Percentiles rank a stretch among this genome's conserved stretches.
These are phyloP conservation scores for Fusarium newnesense DNA, from an alignment of 2,329 filamentous ascomycete species.

Conservation along the genomic window DNA sequence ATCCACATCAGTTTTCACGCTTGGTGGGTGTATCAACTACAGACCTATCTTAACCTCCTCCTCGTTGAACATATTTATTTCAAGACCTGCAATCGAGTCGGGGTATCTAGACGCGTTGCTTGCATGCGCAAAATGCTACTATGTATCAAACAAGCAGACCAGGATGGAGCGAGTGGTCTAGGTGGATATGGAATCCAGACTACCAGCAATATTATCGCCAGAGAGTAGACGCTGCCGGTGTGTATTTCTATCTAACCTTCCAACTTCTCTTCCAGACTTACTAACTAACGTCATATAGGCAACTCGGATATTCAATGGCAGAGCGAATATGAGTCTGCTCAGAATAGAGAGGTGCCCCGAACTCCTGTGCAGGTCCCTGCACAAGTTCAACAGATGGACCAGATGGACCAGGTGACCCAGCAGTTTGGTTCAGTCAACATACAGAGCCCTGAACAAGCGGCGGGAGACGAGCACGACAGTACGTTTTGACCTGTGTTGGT, in stretches of 20 bases:
- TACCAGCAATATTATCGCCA: conserved; percentile 45
- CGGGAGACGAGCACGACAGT: conserved; percentile 35
- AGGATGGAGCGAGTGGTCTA: conserved; percentile 39
- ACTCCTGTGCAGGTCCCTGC: conserved; percentile 17
- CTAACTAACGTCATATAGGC: conserved; percentile 35
- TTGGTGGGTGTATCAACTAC: conserved; percentile 1
- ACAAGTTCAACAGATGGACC: conserved; percentile 1
- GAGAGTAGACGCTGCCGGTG: conserved; percentile 46
- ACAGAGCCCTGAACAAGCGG: conserved; percentile 29
- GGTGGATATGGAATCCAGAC: conserved; percentile 45
- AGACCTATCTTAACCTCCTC: background rate
- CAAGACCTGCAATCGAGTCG: conserved; percentile 1
- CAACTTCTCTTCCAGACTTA: background rate
- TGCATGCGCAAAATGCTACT: conserved; percentile 43
- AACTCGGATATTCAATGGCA: conserved; percentile 43
- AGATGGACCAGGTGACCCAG: conserved; percentile 39
- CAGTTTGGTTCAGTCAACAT: conserved; percentile 32
- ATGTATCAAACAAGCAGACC: conserved; percentile 41
- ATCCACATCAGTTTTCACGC: background rate
- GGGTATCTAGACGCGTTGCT: conserved; percentile 12
- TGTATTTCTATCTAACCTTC: background rate
- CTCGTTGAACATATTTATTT: background rate
- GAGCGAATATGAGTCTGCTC: conserved; percentile 16
- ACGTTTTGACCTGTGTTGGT: conserved; percentile 11
- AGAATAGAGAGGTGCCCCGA: conserved; percentile 39